Evolutionary conservation across 2,329 filamentous ascomycete genomes (phyloP), one percentile per base, ranked within the genome.

Genomic region (Pseudogymnoascus sp.): DNA sequence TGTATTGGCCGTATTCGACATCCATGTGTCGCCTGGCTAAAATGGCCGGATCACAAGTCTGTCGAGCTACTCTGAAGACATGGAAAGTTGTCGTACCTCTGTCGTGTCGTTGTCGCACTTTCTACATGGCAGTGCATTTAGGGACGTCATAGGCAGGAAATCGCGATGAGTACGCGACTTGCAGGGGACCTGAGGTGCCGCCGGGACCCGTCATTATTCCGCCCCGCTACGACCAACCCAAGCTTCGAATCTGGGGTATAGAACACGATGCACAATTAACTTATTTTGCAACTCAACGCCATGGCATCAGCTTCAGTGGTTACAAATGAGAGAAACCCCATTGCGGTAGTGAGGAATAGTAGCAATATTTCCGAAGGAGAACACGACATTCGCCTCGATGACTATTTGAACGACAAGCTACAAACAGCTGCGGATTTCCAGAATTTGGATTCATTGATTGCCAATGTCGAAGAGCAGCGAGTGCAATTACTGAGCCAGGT

Each of bases 351-450:
- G 23, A 63, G 42, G 18, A 51, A 54, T 2, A 26, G 63, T 40
- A 64, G 45, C 5, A 67, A 67, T 51, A 68, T 71, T 37, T 64
- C 68, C 51, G 65, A 67, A 12, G 65, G 64, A 31, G 73, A 73
- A 60, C 63, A 66, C 61, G 86, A 90, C 70, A 80, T 82, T 60
- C 84, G 90, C 26, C 84, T 93, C 21, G 89, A 95, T 72, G 95
- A 97, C 75, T 99, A 91, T 71, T 83, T 99, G 62, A 93, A 97
- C 75, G 95, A 99, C 79, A 95, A 96, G 76, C 87, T 99, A 37
- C 95, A 97, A 76, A 92, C 89, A 3, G 81, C 84, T 8, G 83
- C 86, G 23, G 95, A 99, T 75, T 83, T 99, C 59, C 88, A 90
- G 67, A 86, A 84, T 69, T 83, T 99, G 64, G 89, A 95, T 72